Conservation (phyloP, 306 rosid genomes). For the Fragaria iinumae region DNA sequence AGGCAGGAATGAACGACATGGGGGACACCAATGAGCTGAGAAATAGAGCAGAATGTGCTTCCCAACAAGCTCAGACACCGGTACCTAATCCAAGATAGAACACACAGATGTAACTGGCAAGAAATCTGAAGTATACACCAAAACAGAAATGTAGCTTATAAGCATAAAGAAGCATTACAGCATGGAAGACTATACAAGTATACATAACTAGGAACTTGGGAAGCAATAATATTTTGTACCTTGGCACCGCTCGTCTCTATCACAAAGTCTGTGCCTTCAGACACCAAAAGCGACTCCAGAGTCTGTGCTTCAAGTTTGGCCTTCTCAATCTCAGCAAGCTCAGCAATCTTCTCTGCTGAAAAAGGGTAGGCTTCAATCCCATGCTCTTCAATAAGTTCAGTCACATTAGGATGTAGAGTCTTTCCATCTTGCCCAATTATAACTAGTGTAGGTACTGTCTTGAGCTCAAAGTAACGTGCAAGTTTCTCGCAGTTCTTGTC, state of each 20-base stretch:
- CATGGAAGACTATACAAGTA: not conserved
- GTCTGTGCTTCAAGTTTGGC: constrained; percentile 44
- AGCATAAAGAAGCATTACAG: not conserved
- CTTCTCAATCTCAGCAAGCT: constrained; percentile 46
- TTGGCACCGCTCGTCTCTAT: constrained; percentile 36
- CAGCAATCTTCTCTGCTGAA: constrained; percentile 36
- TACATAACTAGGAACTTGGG: not conserved
- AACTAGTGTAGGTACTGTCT: constrained; percentile 33
- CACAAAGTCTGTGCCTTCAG: constrained; percentile 38
- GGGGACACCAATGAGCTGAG: constrained; percentile 55
- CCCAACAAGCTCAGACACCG: constrained; percentile 40
- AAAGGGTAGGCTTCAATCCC: constrained; percentile 49
- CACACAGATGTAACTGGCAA: not conserved
- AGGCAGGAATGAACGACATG: constrained; percentile 44
- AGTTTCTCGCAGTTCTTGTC: constrained; percentile 37
- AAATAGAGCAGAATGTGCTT: constrained; percentile 41
- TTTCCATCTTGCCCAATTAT: constrained; percentile 51
- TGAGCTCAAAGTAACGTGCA: constrained; percentile 41
- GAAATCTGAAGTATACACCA: not conserved
- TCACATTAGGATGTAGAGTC: constrained; percentile 39
- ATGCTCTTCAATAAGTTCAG: constrained; percentile 40
- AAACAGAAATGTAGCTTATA: not conserved
- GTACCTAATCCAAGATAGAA: constrained; percentile 27
- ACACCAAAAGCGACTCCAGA: constrained; percentile 45
- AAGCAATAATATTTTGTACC: constrained; percentile 25